These are phyloP conservation scores for Salvia sclarea DNA, from an alignment of 305 asterid species.

Conservation along the genomic window DNA sequence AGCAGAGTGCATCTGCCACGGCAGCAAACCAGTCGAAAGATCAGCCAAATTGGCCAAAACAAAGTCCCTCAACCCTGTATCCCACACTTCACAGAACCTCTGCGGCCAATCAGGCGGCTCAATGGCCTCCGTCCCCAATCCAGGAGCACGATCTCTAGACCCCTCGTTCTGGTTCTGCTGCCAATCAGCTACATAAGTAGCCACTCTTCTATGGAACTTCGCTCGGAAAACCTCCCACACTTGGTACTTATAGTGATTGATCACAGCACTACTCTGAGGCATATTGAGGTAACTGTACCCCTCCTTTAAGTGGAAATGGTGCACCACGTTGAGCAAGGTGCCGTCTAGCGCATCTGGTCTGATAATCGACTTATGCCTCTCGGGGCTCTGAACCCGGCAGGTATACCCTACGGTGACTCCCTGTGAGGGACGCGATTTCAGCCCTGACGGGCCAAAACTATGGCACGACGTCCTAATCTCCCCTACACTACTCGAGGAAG, in stretches of 20 bases:
- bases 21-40: slow-evolving; percentile 55
- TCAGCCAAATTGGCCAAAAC: slow-evolving; percentile 70
- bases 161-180: slow-evolving; percentile 84
- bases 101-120: slow-evolving; percentile 80
- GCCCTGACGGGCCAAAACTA: slow-evolving; percentile 93
- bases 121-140: slow-evolving; percentile 87
- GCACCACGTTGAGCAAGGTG: slow-evolving; percentile 87
- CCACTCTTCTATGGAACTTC: slow-evolving; percentile 82
- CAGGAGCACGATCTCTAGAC: slow-evolving; percentile 93
- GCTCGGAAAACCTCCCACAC: slow-evolving; percentile 91
- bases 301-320: slow-evolving; percentile 70
- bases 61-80: slow-evolving; percentile 73
- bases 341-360: slow-evolving; percentile 75
- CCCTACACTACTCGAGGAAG: slow-evolving; percentile 47
- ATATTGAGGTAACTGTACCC: slow-evolving; percentile 66
- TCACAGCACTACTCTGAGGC: slow-evolving; percentile 61
- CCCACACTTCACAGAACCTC: slow-evolving; percentile 90
- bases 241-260: slow-evolving; percentile 87
- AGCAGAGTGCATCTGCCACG: slow-evolving; percentile 64
- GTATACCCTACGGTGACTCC: slow-evolving; percentile 91
- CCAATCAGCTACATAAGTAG: slow-evolving; percentile 95
- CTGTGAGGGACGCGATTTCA: slow-evolving; percentile 52
- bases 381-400: slow-evolving; percentile 87
- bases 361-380: slow-evolving; percentile 89
- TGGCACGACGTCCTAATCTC: slow-evolving; percentile 86